Evolutionary conservation across 108 stramenopile species (phyloP), one percentile per base, ranked within the genome.

Genomic region (Mediolabrus comicus): DNA sequence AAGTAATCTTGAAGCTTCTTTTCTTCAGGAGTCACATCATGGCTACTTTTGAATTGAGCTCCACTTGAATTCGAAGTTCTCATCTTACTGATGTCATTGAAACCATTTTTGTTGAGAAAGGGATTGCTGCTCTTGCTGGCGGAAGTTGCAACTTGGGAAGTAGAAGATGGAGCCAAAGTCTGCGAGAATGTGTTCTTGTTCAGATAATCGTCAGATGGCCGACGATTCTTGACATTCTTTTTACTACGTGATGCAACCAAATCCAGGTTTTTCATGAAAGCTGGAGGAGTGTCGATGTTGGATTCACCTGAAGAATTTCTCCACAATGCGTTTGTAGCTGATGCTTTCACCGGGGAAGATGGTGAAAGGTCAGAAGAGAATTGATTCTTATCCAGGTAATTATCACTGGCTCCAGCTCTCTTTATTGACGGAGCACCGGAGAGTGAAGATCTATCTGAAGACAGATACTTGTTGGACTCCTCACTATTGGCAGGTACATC

Each of bases 51-150:
- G 56, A 57, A 57, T 19, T 8, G 29, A 32, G 29, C 32, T 30
- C 56, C 56, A 57, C 56, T 57, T n/a, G n/a, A 16, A 33, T 57
- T 57, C 16, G 56, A 57, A 16, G 56, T 32, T 26, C 32, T 57
- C 56, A 57, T 57, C 9, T 30, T 33, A 16, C 17, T 26, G 56
- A 30, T 33, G 7, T 7, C 4, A 7, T 57, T 30, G 29, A 57
- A 57, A 1, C 29, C 56, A 33, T 33, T 30, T 19, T 57, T 57
- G 8, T 57, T 33, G 26, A 57, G 56, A 11, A 22, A 57, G n/a
- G 56, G 56, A 49, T 22, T 49, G 22, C 22, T 49, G 46, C 22
- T 49, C 24, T 22, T 30, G 24, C 56, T 57, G 5, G 56, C 56
- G 31, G 24, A 16, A 17, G 56, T 33, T 19, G 56, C 32, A 32